Evolutionary conservation across 2,329 filamentous ascomycete species (phyloP), one percentile per base, ranked within the genome.

Genomic region (Cucurbitaria berberidis): DNA sequence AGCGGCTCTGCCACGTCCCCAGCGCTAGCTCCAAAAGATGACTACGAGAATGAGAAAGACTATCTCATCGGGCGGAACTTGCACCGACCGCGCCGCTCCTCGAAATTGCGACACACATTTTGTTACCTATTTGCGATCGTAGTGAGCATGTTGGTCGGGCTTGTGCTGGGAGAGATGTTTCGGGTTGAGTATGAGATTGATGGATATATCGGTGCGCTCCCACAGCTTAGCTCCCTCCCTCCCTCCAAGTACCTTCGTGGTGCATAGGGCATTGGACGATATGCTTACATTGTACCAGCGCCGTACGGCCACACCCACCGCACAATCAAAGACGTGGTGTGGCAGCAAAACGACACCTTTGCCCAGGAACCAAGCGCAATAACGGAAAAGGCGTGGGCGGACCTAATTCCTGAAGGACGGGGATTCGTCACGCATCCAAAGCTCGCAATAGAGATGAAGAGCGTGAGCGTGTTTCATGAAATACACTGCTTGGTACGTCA

Each of bases 331-430:
- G 35, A 54, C 22, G 40, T 56, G 24, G 38, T 45, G 10, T 58
- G 47, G 47, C 29, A 38, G 1, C n/a, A 34, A 6, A 58, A 58
- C 22, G 80, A 82, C 38, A 85, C 77, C 47, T 80, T 87, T 57
- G 74, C 74, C 27, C 74, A 74, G 47, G 82, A 80, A 59, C 64
- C 70, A 30, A 60, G 54, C 8, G 48, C 40, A 5, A 81, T 79
- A 59, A 60, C 34, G 3, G 38, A 49, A 11, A 39, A 44, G 15
- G 41, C 48, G 24, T 49, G 45, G 38, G n/a, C 22, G 15, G 38
- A 36, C 7, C 21, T 57, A 16, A 54, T 57, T 18, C 51, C 55
- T 0, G 22, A 34, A 18, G 51, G 51, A 5, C 30, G 44, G 29
- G 55, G 51, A 2, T 54, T 50, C 16, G 27, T 57, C 9, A 18